A percentile compares a stretch with the other conserved stretches of the same genome.
Conservation (phyloP, 192 early-diverging fungal species). For the Rhizoclosmatium globosum region DNA sequence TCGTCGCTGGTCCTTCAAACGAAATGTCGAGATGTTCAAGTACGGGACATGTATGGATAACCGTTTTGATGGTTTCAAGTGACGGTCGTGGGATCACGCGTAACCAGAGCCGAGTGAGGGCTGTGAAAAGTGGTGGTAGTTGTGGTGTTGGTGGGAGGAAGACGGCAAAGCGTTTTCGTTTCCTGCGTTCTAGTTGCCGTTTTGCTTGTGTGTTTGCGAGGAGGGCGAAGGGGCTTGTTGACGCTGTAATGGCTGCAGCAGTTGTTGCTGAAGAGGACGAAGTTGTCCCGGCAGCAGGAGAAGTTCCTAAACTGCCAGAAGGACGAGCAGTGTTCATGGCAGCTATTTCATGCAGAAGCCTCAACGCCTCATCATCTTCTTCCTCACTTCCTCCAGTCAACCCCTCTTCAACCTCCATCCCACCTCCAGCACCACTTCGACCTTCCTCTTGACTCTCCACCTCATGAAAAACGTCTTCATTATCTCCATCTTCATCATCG, state of each 20-base stretch:
- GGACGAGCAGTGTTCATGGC: not conserved
- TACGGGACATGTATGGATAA: constrained; percentile 8
- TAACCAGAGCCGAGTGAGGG: constrained; percentile 14
- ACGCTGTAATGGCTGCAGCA: not conserved
- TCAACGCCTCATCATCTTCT: not conserved
- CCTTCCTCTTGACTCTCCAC: not conserved
- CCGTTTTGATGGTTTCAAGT: not conserved
- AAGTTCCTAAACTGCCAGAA: not conserved
- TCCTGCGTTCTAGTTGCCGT: not conserved
- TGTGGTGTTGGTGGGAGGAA: not conserved
- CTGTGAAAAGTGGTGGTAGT: constrained; percentile 8
- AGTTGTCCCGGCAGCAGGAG: not conserved
- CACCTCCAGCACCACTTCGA: not conserved
- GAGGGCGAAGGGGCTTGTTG: not conserved
- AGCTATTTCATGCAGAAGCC: not conserved
- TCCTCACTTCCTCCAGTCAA: not conserved
- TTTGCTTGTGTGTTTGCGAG: not conserved
- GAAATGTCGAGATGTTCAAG: constrained; percentile 22
- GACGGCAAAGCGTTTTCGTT: not conserved
- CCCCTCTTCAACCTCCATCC: not conserved
- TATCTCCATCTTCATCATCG: not conserved
- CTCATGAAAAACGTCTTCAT: not conserved
- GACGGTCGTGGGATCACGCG: constrained; percentile 12
- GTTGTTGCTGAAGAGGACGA: not conserved
- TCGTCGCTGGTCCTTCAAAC: not conserved